Conservation (phyloP, 2,329 filamentous ascomycete genomes). For the Venturia pyrina region DNA sequence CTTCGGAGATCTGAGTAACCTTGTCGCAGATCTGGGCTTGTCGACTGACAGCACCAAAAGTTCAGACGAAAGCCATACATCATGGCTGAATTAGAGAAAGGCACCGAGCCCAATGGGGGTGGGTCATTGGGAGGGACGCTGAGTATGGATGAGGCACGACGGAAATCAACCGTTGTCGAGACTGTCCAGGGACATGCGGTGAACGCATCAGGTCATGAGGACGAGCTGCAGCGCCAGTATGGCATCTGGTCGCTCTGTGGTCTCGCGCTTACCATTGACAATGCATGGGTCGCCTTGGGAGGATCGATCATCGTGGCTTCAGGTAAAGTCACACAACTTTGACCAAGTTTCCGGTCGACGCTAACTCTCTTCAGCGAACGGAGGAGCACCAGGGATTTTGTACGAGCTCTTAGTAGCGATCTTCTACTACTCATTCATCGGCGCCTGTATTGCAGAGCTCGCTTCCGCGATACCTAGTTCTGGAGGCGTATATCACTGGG, state of each 20-base stretch:
- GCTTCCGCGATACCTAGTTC: slow-evolving; percentile 34
- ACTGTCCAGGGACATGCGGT: slow-evolving; percentile 24
- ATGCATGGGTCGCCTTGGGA: slow-evolving; percentile 36
- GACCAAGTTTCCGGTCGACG: slow-evolving; percentile 33
- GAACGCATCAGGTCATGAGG: slow-evolving; percentile 42
- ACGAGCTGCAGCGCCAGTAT: slow-evolving; percentile 43
- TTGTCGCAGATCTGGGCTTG: neutral
- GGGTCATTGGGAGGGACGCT: neutral
- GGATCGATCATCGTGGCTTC: slow-evolving; percentile 34
- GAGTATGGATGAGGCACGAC: neutral
- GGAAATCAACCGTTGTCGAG: neutral
- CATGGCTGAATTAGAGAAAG: slow-evolving; percentile 3
- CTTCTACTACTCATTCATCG: slow-evolving; percentile 43
- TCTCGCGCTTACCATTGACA: slow-evolving; percentile 34
- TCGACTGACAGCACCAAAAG: neutral
- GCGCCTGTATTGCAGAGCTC: slow-evolving; percentile 41
- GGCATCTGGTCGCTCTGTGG: slow-evolving; percentile 21
- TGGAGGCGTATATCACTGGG: slow-evolving; percentile 44
- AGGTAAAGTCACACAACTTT: slow-evolving; percentile 6
- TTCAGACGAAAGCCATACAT: neutral
- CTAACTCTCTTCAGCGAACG: slow-evolving; percentile 35
- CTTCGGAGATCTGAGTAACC: slow-evolving; percentile 4
- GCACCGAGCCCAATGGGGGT: neutral
- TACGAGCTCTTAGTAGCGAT: slow-evolving; percentile 40
- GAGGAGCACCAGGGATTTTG: slow-evolving; percentile 31